Percentiles rank a stretch among this genome's conserved stretches.
Evolutionary conservation across 495 filamentous ascomycete genomes (phyloP).

Genomic region (Daldinia caldariorum): DNA sequence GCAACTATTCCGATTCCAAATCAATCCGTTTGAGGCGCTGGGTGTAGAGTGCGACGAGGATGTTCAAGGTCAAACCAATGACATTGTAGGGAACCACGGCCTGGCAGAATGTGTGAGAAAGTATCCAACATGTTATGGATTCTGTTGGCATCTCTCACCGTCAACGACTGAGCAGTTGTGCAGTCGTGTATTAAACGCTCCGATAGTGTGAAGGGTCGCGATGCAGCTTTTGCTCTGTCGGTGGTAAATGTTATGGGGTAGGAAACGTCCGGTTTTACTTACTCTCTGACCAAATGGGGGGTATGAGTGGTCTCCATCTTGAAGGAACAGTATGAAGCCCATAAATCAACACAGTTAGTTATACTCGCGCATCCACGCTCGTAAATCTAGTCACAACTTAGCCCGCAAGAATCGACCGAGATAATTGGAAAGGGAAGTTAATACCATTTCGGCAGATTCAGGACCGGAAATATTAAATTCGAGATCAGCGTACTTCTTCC

Average conservation of each 20-base stretch:
- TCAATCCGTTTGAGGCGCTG: constrained; percentile 57
- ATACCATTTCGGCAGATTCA: constrained; percentile 97
- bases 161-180: constrained; percentile 52
- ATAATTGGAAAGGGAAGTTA: constrained; percentile 23
- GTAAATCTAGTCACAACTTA: constrained; percentile 71
- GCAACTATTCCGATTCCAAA: constrained; percentile 61
- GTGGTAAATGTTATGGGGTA: constrained; percentile 68
- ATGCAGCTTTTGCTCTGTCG: constrained; percentile 47
- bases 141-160: constrained; percentile 65
- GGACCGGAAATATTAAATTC: constrained; percentile 97
- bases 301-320: constrained; percentile 98
- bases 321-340: constrained; percentile 96
- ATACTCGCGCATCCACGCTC: constrained; percentile 95
- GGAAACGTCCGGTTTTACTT: constrained; percentile 82
- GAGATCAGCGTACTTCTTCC: constrained; percentile 99
- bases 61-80: constrained; percentile 57
- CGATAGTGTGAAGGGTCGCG: constrained; percentile 46
- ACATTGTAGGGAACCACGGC: constrained; percentile 59
- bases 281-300: constrained; percentile 97
- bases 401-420: neutral
- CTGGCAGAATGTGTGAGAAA: constrained; percentile 69
- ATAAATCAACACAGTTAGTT: constrained; percentile 91
- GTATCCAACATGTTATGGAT: constrained; percentile 58
- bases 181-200: constrained; percentile 42
- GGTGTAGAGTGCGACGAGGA: constrained; percentile 53